Conservation (phyloP, 495 filamentous ascomycete genomes). For the Xylaria grammica region DNA sequence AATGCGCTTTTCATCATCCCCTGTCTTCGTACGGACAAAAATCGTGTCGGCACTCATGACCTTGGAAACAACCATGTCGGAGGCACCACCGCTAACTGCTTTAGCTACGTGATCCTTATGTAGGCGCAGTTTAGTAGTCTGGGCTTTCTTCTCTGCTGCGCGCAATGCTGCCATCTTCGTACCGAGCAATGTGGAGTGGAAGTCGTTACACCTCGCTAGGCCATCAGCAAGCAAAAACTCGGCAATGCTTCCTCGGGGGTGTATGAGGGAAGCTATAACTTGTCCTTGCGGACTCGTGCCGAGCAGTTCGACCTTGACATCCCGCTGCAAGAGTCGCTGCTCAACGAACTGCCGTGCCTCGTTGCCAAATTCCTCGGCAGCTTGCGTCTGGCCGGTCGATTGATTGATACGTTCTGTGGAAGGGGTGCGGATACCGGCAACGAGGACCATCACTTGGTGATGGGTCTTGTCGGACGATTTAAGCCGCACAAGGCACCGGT, state of each 20-base stretch:
- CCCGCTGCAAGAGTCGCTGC: slow-evolving; percentile 79
- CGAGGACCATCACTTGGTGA: slow-evolving; percentile 77
- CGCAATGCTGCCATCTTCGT: slow-evolving; percentile 82
- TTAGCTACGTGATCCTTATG: slow-evolving; percentile 79
- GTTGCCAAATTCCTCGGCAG: slow-evolving; percentile 85
- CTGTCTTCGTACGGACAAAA: slow-evolving; percentile 80
- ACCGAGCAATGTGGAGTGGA: slow-evolving; percentile 89
- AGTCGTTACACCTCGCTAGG: slow-evolving; percentile 88
- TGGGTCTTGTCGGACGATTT: slow-evolving; percentile 78
- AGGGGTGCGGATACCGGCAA: slow-evolving; percentile 89
- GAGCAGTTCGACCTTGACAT: slow-evolving; percentile 77
- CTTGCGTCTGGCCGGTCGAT: slow-evolving; percentile 75
- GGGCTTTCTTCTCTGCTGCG: slow-evolving; percentile 86
- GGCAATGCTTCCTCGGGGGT: slow-evolving; percentile 90
- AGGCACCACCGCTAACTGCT: slow-evolving; percentile 58
- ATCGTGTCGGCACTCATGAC: slow-evolving; percentile 90
- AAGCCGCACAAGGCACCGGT: slow-evolving; percentile 85
- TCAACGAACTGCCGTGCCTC: slow-evolving; percentile 89
- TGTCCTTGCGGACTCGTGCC: slow-evolving; percentile 87
- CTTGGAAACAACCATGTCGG: slow-evolving; percentile 81
- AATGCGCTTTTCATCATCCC: slow-evolving; percentile 87
- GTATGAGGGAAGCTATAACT: slow-evolving; percentile 77
- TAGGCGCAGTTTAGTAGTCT: slow-evolving; percentile 70
- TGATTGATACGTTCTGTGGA: slow-evolving; percentile 79
- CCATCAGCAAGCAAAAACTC: slow-evolving; percentile 86